These are phyloP conservation scores for Cryphonectria nitschkei DNA, from an alignment of 2,329 filamentous ascomycete genomes.

Conservation along the genomic window DNA sequence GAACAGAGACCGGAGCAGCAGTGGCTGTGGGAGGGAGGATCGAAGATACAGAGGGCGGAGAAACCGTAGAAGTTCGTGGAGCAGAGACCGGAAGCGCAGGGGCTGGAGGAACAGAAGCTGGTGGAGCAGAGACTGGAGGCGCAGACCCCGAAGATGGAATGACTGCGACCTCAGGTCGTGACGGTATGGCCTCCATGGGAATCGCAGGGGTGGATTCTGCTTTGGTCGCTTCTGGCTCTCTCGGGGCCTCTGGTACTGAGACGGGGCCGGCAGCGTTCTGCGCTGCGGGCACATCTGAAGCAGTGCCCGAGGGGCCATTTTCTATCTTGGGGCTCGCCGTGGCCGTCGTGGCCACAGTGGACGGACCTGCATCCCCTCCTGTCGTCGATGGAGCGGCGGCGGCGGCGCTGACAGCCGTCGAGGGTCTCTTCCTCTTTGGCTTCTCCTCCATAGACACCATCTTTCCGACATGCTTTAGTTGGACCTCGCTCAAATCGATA, in stretches of 20 bases:
- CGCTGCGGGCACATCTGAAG: slow-evolving; percentile 24
- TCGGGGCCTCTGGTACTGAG: slow-evolving; percentile 6
- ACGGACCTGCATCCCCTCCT: slow-evolving; percentile 34
- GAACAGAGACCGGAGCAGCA: not conserved
- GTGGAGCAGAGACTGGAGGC: slow-evolving; percentile 30
- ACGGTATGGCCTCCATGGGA: slow-evolving; percentile 5
- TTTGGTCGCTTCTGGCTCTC: slow-evolving; percentile 28
- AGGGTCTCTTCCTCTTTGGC: slow-evolving; percentile 54
- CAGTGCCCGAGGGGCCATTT: slow-evolving; percentile 27
- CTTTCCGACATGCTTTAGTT: slow-evolving; percentile 71
- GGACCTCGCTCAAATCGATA: slow-evolving; percentile 77
- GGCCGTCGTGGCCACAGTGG: slow-evolving; percentile 17
- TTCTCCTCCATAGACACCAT: slow-evolving; percentile 66
- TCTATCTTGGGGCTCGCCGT: slow-evolving; percentile 28
- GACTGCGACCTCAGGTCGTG: not conserved
- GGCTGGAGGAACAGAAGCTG: not conserved
- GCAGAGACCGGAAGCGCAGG: slow-evolving; percentile 25
- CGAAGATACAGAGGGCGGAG: not conserved
- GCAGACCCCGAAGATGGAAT: slow-evolving; percentile 23
- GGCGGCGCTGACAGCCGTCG: slow-evolving; percentile 36
- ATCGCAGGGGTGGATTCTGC: slow-evolving; percentile 17
- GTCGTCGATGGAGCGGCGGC: slow-evolving; percentile 34
- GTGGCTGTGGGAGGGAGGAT: slow-evolving; percentile 15
- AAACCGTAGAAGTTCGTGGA: not conserved
- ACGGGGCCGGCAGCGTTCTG: slow-evolving; percentile 15